A percentile compares a stretch with the other conserved stretches of the same genome.
phyloP scores from a whole-genome alignment of 805 yeast species.

The Scheffersomyces ergatensis region DNA sequence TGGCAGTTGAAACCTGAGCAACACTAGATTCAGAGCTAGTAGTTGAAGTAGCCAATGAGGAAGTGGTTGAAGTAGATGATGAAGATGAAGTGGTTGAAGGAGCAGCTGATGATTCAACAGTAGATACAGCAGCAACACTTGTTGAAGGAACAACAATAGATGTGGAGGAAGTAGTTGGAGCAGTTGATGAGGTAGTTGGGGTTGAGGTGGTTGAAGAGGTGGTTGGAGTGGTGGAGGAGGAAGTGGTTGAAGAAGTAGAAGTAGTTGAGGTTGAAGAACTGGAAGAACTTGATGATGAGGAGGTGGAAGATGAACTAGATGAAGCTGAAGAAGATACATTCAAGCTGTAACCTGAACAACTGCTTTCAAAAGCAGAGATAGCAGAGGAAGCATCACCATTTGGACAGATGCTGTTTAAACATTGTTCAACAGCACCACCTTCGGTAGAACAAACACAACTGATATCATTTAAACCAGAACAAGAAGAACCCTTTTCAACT shows the following conservation, averaged over 20 bases:
- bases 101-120: slow-evolving; percentile 9
- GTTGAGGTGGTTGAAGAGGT: slow-evolving; percentile 1
- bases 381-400: slow-evolving; percentile 59
- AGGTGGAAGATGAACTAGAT: slow-evolving; percentile 17
- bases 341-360: slow-evolving; percentile 48
- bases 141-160: slow-evolving; percentile 3
- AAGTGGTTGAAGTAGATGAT: background rate
- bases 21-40: slow-evolving; percentile 2
- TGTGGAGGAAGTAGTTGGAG: slow-evolving; percentile 5
- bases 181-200: slow-evolving; percentile 6
- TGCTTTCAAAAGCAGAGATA: slow-evolving; percentile 49
- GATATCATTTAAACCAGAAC: slow-evolving; percentile 61
- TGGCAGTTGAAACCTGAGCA: slow-evolving; percentile 17
- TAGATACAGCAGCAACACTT: slow-evolving; percentile 5
- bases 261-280: slow-evolving; percentile 31
- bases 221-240: slow-evolving; percentile 3
- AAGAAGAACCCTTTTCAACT: slow-evolving; percentile 56
- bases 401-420: slow-evolving; percentile 73
- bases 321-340: slow-evolving; percentile 20
- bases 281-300: slow-evolving; percentile 26
- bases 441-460: slow-evolving; percentile 67
- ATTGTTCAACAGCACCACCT: slow-evolving; percentile 49
- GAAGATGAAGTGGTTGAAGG: slow-evolving; percentile 4
- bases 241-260: slow-evolving; percentile 13
- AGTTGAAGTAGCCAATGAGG: slow-evolving; percentile 2